These are phyloP conservation scores for Lasiosphaeria hispida DNA, from an alignment of 495 filamentous ascomycete species.

Conservation along the genomic window DNA sequence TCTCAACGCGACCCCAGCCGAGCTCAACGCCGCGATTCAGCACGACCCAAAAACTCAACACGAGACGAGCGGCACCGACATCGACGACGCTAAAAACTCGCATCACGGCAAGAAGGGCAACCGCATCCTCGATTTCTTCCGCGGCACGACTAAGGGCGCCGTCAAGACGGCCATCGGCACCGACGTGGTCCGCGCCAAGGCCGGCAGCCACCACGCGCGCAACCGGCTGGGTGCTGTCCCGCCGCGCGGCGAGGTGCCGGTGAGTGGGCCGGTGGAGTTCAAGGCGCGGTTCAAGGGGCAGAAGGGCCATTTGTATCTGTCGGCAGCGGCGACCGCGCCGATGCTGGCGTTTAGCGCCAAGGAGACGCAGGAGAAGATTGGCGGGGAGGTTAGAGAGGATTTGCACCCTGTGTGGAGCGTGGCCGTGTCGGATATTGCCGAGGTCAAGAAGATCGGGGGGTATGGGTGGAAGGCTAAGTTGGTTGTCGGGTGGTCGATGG, in stretches of 20 bases:
- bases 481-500: slow-evolving; percentile 77
- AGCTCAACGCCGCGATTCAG: slow-evolving; percentile 44
- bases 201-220: slow-evolving; percentile 64
- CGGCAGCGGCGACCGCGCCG: slow-evolving; percentile 57
- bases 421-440: slow-evolving; percentile 51
- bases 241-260: slow-evolving; percentile 36
- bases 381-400: slow-evolving; percentile 50
- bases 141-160: slow-evolving; percentile 62
- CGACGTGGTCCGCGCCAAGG: slow-evolving; percentile 64
- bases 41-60: slow-evolving; percentile 33
- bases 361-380: slow-evolving; percentile 39
- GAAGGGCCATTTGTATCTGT: slow-evolving; percentile 70
- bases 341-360: slow-evolving; percentile 57
- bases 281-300: slow-evolving; percentile 67
- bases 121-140: slow-evolving; percentile 65
- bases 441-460: slow-evolving; percentile 79
- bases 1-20: slow-evolving; percentile 40
- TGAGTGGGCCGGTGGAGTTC: slow-evolving; percentile 71
- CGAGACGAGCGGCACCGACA: slow-evolving; percentile 45
- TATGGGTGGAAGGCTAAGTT: slow-evolving; percentile 88
- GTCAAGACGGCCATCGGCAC: slow-evolving; percentile 68
- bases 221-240: slow-evolving; percentile 70
- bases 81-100: slow-evolving; percentile 38
- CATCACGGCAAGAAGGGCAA: slow-evolving; percentile 44
- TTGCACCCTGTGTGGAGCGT: slow-evolving; percentile 54